These are phyloP conservation scores for Sarocladium brachiariae DNA, from an alignment of 2,329 filamentous ascomycete genomes.

Conservation along the genomic window DNA sequence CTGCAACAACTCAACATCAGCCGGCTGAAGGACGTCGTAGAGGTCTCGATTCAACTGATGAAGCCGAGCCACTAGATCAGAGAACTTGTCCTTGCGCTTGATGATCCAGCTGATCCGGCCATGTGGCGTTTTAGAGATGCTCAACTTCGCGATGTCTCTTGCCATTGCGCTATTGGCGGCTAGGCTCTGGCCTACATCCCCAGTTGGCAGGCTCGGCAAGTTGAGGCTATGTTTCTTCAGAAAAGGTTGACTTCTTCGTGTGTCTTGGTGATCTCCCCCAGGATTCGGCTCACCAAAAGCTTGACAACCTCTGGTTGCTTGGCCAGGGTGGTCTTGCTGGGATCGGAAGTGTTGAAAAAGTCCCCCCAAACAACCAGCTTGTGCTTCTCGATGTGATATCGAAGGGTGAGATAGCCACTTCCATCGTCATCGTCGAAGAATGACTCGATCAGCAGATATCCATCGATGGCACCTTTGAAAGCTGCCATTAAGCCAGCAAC, in stretches of 20 bases:
- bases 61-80: neutral
- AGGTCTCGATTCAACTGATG: neutral
- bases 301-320: no score
- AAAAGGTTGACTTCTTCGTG: neutral
- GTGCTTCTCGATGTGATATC: no score
- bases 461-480: no score
- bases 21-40: neutral
- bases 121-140: neutral
- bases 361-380: no score
- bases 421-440: no score
- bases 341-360: neutral
- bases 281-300: neutral
- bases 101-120: neutral
- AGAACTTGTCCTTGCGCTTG: neutral
- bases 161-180: neutral
- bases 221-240: neutral
- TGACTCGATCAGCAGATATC: no score
- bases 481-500: no score
- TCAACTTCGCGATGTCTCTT: neutral
- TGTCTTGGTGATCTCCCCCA: neutral
- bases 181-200: neutral
- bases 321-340: no score
- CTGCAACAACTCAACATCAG: neutral
- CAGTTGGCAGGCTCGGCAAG: neutral
- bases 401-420: no score